These are phyloP conservation scores for Benincasa hispida DNA, from an alignment of 306 rosid genomes.

Conservation along the genomic window DNA sequence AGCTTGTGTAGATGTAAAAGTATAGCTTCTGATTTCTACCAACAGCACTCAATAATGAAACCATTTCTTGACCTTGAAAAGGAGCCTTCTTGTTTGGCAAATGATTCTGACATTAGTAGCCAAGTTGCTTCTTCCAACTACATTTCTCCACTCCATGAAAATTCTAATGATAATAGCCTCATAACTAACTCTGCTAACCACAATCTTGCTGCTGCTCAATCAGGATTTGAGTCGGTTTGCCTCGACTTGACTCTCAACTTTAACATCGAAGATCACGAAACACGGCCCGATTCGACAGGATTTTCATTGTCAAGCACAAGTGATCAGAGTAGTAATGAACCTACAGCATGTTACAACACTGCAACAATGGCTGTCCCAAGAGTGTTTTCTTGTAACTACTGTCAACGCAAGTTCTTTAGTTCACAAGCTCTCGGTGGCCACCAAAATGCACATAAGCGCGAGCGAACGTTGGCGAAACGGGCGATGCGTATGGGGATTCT, in stretches of 20 bases:
- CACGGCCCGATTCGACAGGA: slow-evolving; percentile 31
- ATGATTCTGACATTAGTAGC: slow-evolving; percentile 68
- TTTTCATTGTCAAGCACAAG: slow-evolving; percentile 71
- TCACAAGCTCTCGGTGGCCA: slow-evolving; percentile 97
- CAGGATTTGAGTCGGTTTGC: slow-evolving; percentile 21
- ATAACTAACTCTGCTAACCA: slow-evolving; percentile 16
- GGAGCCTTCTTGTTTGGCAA: slow-evolving; percentile 47
- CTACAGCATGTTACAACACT: slow-evolving; percentile 29
- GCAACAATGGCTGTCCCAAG: slow-evolving; percentile 29
- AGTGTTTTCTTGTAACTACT: slow-evolving; percentile 79
- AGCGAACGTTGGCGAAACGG: slow-evolving; percentile 68
- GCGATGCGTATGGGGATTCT: slow-evolving; percentile 74
- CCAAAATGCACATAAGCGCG: slow-evolving; percentile 88
- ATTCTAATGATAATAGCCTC: slow-evolving; percentile 19
- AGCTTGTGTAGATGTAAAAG: neutral
- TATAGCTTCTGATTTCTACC: slow-evolving; percentile 1
- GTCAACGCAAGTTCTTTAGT: slow-evolving; percentile 79
- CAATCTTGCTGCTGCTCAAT: slow-evolving; percentile 8
- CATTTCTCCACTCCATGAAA: slow-evolving; percentile 43
- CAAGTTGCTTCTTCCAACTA: slow-evolving; percentile 54
- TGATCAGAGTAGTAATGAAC: slow-evolving; percentile 65
- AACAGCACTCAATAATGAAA: slow-evolving; percentile 33
- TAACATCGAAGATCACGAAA: slow-evolving; percentile 23
- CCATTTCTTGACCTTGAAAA: slow-evolving; percentile 56
- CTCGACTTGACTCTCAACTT: slow-evolving; percentile 67